These are phyloP conservation scores for Proliferodiscus dingleyae DNA, from an alignment of 2,329 filamentous ascomycete genomes.

Conservation along the genomic window DNA sequence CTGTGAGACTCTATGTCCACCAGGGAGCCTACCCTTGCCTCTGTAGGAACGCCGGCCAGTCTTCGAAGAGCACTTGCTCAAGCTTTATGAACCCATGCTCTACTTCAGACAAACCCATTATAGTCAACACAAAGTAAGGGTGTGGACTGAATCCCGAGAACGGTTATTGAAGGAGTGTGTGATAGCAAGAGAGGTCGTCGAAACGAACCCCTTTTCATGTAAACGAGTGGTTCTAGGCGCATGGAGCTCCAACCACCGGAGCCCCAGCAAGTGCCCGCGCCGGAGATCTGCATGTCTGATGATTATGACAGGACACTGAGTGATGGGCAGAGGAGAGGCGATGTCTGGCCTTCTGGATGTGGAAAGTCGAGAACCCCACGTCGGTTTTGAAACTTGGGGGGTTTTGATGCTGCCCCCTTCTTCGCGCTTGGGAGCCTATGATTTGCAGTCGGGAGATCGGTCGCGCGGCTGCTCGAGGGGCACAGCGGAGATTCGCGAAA, in stretches of 20 bases:
- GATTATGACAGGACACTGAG: slow-evolving; percentile 2
- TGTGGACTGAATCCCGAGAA: neutral
- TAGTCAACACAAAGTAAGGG: neutral
- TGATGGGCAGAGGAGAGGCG: slow-evolving; percentile 2
- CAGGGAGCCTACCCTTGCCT: neutral
- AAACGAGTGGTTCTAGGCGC: slow-evolving; percentile 7
- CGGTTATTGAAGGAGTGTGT: neutral
- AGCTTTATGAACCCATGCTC: slow-evolving; percentile 5
- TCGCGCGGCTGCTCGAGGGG: neutral
- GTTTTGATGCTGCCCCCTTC: neutral
- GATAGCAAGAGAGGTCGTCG: neutral
- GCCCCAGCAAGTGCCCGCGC: neutral
- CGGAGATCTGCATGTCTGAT: slow-evolving; percentile 5
- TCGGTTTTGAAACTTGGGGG: no score
- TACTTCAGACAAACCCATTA: neutral
- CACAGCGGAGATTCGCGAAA: neutral
- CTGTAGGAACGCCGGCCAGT: neutral
- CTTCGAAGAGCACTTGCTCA: neutral
- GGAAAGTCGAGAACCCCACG: no score
- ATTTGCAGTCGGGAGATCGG: neutral
- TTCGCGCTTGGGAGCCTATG: neutral
- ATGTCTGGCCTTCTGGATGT: neutral
- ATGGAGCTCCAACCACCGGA: neutral
- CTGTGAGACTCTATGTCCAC: no score
- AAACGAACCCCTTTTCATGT: neutral